Conservation (phyloP, 192 early-diverging fungal species). For the Chytriomyces hyalinus region DNA sequence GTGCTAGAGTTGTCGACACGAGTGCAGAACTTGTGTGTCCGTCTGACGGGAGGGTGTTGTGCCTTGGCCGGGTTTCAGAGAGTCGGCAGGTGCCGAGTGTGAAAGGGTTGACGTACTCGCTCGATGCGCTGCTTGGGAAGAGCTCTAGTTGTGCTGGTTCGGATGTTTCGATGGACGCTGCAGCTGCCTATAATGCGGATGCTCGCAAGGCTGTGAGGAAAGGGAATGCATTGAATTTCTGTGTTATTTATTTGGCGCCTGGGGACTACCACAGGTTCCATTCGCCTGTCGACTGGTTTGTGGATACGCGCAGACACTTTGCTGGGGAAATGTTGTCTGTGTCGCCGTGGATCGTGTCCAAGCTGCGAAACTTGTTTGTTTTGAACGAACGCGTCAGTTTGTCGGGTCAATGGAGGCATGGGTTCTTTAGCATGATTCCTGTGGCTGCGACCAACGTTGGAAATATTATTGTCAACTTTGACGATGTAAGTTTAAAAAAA, state of each 20-base stretch:
- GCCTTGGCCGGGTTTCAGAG: constrained; percentile 82
- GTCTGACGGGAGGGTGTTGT: constrained; percentile 88
- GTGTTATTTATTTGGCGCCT: constrained; percentile 94
- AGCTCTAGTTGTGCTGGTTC: constrained; percentile 25
- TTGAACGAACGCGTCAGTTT: constrained; percentile 96
- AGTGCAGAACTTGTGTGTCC: constrained; percentile 77
- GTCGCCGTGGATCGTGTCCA: constrained; percentile 85
- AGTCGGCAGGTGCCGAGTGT: constrained; percentile 86
- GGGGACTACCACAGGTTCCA: constrained; percentile 99
- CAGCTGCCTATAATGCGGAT: background rate
- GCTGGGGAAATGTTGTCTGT: constrained; percentile 95
- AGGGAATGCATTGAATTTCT: constrained; percentile 83
- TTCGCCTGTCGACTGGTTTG: constrained; percentile 93
- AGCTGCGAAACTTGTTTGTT: constrained; percentile 89
- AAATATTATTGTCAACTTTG: constrained; percentile 92
- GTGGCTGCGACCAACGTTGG: constrained; percentile 99
- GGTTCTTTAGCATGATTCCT: constrained; percentile 95
- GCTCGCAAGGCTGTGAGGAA: constrained; percentile 15
- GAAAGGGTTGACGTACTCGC: constrained; percentile 90
- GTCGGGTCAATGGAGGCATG: constrained; percentile 87
- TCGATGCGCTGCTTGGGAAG: constrained; percentile 85
- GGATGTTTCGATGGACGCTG: background rate
- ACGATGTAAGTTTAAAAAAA: constrained; percentile 59
- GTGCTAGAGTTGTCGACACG: constrained; percentile 73
- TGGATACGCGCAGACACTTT: constrained; percentile 89